Evolutionary conservation across 345 rosid genomes (phyloP).

Genomic region (Erysimum cheiranthoides): DNA sequence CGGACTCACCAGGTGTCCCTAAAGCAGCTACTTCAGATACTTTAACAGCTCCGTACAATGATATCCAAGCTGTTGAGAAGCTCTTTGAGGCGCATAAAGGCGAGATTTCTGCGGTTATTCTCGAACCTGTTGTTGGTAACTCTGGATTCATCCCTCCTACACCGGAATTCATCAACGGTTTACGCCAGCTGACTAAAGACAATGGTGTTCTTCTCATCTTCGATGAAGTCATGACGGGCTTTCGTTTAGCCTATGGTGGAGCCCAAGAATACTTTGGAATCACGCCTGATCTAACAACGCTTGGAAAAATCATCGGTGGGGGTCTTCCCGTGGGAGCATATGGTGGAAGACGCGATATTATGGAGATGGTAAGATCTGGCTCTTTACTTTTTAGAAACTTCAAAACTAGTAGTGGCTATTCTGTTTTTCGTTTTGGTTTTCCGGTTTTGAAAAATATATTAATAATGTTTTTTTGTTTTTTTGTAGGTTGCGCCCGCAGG

Average conservation of each 20-base stretch:
- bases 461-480: background rate
- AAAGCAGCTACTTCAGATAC: constrained; percentile 83
- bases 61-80: constrained; percentile 63
- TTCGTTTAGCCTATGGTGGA: constrained; percentile 91
- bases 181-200: constrained; percentile 64
- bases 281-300: constrained; percentile 83
- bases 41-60: constrained; percentile 77
- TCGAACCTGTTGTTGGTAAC: constrained; percentile 94
- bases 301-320: constrained; percentile 92
- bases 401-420: background rate
- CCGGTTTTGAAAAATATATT: background rate
- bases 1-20: constrained; percentile 97
- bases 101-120: constrained; percentile 76
- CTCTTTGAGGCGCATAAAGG: constrained; percentile 71
- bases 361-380: constrained; percentile 72
- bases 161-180: constrained; percentile 68
- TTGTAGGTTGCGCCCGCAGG: constrained; percentile 85
- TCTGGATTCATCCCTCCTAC: constrained; percentile 82
- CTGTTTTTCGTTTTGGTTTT: background rate
- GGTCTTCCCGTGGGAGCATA: constrained; percentile 96
- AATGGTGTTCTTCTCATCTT: constrained; percentile 73
- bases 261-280: constrained; percentile 87
- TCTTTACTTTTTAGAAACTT: background rate
- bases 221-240: constrained; percentile 97
- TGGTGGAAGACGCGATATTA: constrained; percentile 91